A percentile compares a stretch with the other conserved stretches of the same genome.
These are phyloP conservation scores for Neonectria ditissima DNA, from an alignment of 2,329 filamentous ascomycete genomes.

Conservation along the genomic window DNA sequence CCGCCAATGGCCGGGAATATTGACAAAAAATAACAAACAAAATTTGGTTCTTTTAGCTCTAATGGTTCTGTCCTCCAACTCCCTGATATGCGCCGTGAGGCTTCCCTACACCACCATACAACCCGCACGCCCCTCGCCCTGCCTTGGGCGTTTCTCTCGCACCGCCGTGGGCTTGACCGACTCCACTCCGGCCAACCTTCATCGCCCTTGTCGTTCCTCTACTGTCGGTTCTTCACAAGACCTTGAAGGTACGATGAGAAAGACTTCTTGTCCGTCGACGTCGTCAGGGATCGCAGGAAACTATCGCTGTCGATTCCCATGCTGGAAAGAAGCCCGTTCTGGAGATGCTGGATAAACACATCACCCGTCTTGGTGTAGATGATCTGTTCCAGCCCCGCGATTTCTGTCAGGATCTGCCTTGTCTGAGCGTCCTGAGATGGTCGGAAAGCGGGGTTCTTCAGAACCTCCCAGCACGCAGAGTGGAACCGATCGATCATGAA, in stretches of 20 bases:
- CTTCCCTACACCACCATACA: conserved; percentile 27
- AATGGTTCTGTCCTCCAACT: conserved; percentile 46
- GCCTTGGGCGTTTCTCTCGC: conserved; percentile 32
- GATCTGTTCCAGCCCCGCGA: conserved; percentile 85
- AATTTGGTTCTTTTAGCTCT: conserved; percentile 45
- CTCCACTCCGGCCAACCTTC: conserved; percentile 1
- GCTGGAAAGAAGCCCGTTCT: conserved; percentile 71
- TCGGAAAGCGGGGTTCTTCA: conserved; percentile 82
- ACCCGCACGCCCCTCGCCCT: conserved; percentile 18
- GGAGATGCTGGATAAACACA: conserved; percentile 78
- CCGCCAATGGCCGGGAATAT: conserved; percentile 42
- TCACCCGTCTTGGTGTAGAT: conserved; percentile 93
- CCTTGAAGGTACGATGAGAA: conserved; percentile 74
- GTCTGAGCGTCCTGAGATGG: conserved; percentile 86
- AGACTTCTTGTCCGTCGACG: conserved; percentile 68
- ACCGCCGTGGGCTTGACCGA: conserved; percentile 50
- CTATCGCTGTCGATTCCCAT: conserved; percentile 73
- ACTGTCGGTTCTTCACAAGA: conserved; percentile 62
- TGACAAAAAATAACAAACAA: conserved; percentile 43
- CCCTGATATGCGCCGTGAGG: conserved; percentile 47
- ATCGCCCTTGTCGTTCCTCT: conserved; percentile 23
- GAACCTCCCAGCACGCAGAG: conserved; percentile 88
- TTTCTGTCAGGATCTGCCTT: conserved; percentile 87
- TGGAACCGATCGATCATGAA: conserved; percentile 94
- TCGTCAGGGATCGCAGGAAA: conserved; percentile 70